A percentile compares a stretch with the other conserved stretches of the same genome.
Conservation (phyloP, 192 early-diverging fungal species). For the Backusella parvicylindrica region DNA sequence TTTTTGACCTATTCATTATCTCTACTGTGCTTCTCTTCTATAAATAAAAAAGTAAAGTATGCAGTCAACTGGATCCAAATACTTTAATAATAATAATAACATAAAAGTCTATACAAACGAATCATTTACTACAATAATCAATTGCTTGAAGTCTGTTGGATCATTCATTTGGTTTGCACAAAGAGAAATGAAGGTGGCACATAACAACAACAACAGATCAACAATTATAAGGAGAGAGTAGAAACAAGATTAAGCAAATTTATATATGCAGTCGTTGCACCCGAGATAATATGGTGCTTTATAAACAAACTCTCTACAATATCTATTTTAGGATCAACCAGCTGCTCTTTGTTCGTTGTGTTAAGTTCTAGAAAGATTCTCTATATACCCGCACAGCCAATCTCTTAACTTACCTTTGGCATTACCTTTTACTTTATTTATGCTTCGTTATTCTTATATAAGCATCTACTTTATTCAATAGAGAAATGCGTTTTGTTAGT, state of each 20-base stretch:
- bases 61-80: neutral
- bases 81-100: neutral
- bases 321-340: neutral
- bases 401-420: too few species aligned
- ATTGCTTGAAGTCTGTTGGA: neutral
- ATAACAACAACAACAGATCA: neutral
- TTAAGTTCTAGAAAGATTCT: neutral
- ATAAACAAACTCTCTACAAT: neutral
- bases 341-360: neutral
- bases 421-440: too few species aligned
- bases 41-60: neutral
- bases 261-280: neutral
- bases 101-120: too few species aligned
- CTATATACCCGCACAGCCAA: too few species aligned
- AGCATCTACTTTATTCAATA: too few species aligned
- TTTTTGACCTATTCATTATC: neutral
- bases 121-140: too few species aligned
- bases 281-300: neutral
- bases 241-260: neutral
- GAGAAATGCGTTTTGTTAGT: too few species aligned
- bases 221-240: neutral
- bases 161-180: neutral
- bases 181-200: too few species aligned
- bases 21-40: neutral
- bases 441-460: too few species aligned